Base-by-base conservation (phyloP, 2,329 filamentous ascomycete species). In the Fusarium xylarioides region DNA sequence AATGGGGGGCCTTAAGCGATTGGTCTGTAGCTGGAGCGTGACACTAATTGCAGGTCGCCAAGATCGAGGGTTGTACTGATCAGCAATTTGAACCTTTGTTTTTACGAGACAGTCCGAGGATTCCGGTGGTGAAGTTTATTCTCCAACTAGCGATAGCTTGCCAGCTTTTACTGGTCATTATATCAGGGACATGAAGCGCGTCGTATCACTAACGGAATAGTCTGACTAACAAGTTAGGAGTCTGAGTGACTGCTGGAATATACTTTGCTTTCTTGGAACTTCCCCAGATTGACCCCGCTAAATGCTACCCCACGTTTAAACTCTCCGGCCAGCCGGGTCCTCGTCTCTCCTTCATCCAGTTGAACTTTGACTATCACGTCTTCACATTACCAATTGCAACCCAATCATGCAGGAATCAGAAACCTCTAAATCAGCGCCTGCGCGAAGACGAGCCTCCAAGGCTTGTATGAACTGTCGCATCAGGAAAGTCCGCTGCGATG, bases 361-460 rank as follows among this genome's bases (percentile, higher is more conserved):
- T 28, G 0, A 12, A 38, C 18, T 21, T 53, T 11, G 2, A 28
- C 28, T 2, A 18, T 7, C 23, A 12, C 23, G 6, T 37, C 14
- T 7, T 52, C 32, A 23, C 11, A 11, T 11, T 35, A 14, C 12
- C 32, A 16, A 7, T 28, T 18, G 10, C 1, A 40, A 18, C 34
- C 2, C 7, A 37, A n/a, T 3, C 14, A 54, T 54, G 50, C 23
- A 28, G 5, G 18, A 54, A 14, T 16, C 11, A 2, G 19, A n/a
- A 4, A 40, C 23, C 0, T 15, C 19, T 0, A 54, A 7, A 3
- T 40, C 34, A 14, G 34, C 4, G 4, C 7, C 50, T 7, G 11
- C 19, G 2, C 50, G 23, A 7, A 5, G 4, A 5, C 14, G 50
- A 5, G 34, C 50, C 2, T 11, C 34, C 2, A 28, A 28, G 12